These are phyloP conservation scores for Boletus rubroflammeus DNA, from an alignment of 768 basidiomycete genomes.

Conservation along the genomic window DNA sequence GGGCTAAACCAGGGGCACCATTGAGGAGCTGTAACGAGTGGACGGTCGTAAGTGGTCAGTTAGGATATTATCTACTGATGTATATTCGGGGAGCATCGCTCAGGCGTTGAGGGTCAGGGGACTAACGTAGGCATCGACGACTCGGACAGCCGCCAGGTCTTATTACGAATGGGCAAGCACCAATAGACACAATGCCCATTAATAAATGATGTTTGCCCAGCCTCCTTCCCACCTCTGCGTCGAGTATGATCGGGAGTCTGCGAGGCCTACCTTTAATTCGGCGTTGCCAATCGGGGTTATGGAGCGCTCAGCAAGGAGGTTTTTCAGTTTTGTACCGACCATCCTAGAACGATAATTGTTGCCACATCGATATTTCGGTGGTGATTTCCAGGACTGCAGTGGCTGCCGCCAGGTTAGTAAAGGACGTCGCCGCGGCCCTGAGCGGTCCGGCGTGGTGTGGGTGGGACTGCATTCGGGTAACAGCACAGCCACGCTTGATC, in stretches of 20 bases:
- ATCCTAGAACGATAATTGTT: neutral
- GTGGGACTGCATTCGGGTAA: neutral
- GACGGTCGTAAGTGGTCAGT: neutral
- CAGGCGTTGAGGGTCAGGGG: neutral
- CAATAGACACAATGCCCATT: too few species aligned
- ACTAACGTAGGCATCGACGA: too few species aligned
- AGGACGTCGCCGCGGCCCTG: too few species aligned
- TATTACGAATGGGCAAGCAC: neutral
- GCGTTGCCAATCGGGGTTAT: too few species aligned
- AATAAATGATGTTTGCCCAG: too few species aligned
- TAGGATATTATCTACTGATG: neutral
- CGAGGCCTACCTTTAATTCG: too few species aligned
- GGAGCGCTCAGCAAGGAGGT: too few species aligned
- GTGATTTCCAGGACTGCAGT: neutral
- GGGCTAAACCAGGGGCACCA: neutral
- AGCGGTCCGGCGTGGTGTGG: too few species aligned
- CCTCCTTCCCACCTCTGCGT: too few species aligned
- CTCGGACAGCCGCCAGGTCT: neutral
- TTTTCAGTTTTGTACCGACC: neutral
- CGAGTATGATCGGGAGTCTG: too few species aligned
- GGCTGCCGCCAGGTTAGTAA: neutral
- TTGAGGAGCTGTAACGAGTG: conserved; percentile 15
- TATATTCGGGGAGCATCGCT: conserved; percentile 7
- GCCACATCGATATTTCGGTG: neutral
- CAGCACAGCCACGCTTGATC: conserved; percentile 20